Conservation (phyloP, 176 grass and related monocot genomes). For the Musa schizocarpa region DNA sequence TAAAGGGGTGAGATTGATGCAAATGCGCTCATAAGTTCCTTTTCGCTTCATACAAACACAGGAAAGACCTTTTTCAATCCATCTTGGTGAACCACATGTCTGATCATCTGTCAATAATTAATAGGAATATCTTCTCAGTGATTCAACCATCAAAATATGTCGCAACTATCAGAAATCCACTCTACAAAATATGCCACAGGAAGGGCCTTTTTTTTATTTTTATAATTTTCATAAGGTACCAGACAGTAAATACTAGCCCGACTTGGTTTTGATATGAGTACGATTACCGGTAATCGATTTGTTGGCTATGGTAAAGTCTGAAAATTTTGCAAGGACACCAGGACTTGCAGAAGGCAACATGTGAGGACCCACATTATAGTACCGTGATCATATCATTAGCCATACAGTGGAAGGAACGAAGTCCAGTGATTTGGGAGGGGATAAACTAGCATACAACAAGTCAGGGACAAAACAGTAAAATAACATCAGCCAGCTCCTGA, state of each 20-base stretch:
- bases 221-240: background rate
- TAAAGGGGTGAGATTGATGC: conserved; percentile 72
- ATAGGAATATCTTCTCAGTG: background rate
- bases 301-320: background rate
- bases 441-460: background rate
- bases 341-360: background rate
- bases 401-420: background rate
- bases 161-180: background rate
- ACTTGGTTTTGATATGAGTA: background rate
- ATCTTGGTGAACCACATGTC: conserved; percentile 90
- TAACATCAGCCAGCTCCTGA: background rate
- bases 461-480: background rate
- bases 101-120: conserved; percentile 48
- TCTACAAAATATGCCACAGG: background rate
- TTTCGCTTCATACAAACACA: conserved; percentile 92
- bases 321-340: background rate
- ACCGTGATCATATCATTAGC: background rate
- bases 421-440: background rate
- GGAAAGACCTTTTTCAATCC: conserved; percentile 86
- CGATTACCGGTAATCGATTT: background rate
- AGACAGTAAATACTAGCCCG: background rate
- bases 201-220: background rate
- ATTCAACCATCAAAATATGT: background rate
- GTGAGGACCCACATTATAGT: background rate
- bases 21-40: conserved; percentile 78